Conservation (phyloP, 148 eudicot genomes). For the Fagopyrum homotropicum region DNA sequence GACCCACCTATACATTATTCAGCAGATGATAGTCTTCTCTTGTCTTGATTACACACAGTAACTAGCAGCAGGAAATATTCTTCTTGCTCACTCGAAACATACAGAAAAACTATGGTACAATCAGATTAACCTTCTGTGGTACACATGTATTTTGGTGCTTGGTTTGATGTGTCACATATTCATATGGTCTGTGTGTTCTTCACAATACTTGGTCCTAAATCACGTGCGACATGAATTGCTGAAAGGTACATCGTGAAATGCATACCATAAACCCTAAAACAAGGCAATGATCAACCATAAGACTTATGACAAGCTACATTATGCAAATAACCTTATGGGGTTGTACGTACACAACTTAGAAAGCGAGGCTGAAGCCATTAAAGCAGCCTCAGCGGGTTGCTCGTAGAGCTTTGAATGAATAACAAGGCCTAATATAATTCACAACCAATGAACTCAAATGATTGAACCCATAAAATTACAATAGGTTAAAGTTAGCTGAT, state of each 20-base stretch:
- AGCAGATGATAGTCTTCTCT: background rate
- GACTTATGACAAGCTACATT: too few species aligned
- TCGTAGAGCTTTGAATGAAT: too few species aligned
- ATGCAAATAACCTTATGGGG: too few species aligned
- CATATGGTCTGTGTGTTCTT: background rate
- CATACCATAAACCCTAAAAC: background rate
- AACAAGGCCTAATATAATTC: background rate
- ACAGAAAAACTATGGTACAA: background rate
- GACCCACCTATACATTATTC: background rate
- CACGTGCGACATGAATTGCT: background rate
- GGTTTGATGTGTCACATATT: background rate
- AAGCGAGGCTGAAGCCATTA: too few species aligned
- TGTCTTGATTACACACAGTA: background rate
- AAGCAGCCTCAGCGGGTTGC: too few species aligned
- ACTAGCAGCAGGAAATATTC: background rate
- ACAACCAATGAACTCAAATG: background rate
- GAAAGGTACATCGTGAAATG: background rate
- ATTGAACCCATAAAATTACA: background rate
- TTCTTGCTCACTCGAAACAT: background rate
- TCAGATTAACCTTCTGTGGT: background rate
- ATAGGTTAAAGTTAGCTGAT: background rate
- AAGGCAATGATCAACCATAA: background rate
- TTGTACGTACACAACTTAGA: too few species aligned
- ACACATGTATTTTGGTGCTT: background rate
- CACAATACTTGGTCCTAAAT: background rate